Percentiles rank a stretch among this genome's conserved stretches.
Evolutionary conservation across 2,329 filamentous ascomycete species (phyloP).

Genomic region (Fusarium sambucinum): DNA sequence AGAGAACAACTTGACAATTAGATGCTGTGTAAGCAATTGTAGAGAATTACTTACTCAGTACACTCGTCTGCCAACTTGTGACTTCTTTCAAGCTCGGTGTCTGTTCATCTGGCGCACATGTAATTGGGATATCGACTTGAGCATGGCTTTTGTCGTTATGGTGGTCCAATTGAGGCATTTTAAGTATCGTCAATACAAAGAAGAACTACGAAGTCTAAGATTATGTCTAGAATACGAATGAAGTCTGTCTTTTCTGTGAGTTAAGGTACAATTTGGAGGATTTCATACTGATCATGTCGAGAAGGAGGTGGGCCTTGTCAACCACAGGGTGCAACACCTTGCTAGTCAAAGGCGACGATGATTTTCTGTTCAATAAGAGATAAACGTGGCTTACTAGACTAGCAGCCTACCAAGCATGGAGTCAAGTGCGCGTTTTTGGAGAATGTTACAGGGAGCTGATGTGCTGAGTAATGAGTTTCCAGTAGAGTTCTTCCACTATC

Average conservation of each 20-base stretch:
- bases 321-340: neutral
- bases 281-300: neutral
- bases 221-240: no score
- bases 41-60: neutral
- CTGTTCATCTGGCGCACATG: accelerated
- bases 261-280: neutral
- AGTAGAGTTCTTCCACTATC: neutral
- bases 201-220: no score
- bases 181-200: no score
- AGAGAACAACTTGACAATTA: neutral
- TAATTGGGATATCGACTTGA: accelerated
- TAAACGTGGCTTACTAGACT: neutral
- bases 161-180: neutral
- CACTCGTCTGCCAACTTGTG: neutral
- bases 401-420: no score
- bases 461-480: neutral
- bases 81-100: accelerated
- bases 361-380: neutral
- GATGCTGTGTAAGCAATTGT: accelerated
- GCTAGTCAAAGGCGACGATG: neutral
- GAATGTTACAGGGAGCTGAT: no score
- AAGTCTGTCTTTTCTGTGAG: neutral
- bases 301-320: neutral
- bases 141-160: accelerated
- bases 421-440: no score